Base-by-base conservation (phyloP, 2,329 filamentous ascomycete genomes). In the Talaromyces funiculosus region DNA sequence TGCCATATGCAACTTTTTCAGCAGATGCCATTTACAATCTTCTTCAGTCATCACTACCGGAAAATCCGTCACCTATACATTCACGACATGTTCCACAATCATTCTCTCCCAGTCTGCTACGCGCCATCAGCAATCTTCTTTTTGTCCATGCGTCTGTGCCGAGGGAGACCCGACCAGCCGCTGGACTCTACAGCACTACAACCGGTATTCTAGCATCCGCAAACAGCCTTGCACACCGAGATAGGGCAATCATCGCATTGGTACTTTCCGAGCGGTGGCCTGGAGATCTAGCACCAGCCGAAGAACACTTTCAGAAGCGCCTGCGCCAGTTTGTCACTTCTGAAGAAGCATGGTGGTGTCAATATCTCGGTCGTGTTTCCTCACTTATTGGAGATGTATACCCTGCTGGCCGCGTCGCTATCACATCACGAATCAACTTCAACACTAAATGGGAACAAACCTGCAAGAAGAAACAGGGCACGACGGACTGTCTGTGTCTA, bases 191-290 rank as follows among this genome's bases (percentile, higher is more conserved):
- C 67, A 80, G 84, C 63, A 88, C 89, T 1, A 85, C 90, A 5
- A 85, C 83, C 0, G 86, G 90, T 0, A 77, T 88, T 37, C 80
- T 92, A 53, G 83, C 85, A 1, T 82, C 84, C 14, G 81, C 83
- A 1, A 90, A 93, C 40, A 90, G 90, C 0, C 75, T 95, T 26
- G 86, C 85, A 1, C 92, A 97, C 70, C 73, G 85, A 47, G 82
- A 86, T 55, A 84, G 91, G 12, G 88, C 89, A 0, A 73, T 90
- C 2, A 78, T 96, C 3, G 90, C 85, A 0, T 77, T 96, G 3
- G 82, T 88, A 1, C 79, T 90, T 1, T 91, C 86, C 66, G 86
- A 88, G 49, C 81, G 91, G 65, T 95, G 90, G 85, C 88, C 86
- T 18, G 86, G 85, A 2, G 82, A 83, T 43, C 78, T 89, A 1